Percentiles rank a stretch among this genome's conserved stretches.
Evolutionary conservation across 2,329 filamentous ascomycete genomes (phyloP).

Genomic region (Aspergillus sojae): DNA sequence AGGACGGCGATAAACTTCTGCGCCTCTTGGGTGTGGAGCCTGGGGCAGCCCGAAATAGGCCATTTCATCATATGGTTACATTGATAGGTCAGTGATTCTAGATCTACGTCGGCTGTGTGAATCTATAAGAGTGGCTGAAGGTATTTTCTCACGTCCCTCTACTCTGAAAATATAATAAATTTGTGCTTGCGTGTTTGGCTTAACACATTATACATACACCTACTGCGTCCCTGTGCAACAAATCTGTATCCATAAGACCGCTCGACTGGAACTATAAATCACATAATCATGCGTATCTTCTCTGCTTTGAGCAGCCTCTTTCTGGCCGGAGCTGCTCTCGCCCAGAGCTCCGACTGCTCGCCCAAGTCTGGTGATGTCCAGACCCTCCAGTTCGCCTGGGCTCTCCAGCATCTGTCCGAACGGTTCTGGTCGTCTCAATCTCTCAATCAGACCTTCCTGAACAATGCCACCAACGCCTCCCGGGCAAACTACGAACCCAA

Average conservation of each 20-base stretch:
- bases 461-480: conserved; percentile 22
- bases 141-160: background rate
- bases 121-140: conserved; percentile 15
- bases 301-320: conserved; percentile 21
- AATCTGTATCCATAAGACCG: background rate
- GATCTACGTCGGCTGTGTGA: background rate
- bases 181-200: background rate
- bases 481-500: conserved; percentile 24
- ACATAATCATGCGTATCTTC: conserved; percentile 24
- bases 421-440: conserved; percentile 26
- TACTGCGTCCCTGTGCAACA: background rate
- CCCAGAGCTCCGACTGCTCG: conserved; percentile 22
- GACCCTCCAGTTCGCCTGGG: conserved; percentile 28
- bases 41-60: background rate
- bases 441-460: conserved; percentile 28
- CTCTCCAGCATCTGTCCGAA: conserved; percentile 27
- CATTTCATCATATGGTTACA: conserved; percentile 28
- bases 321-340: conserved; percentile 22
- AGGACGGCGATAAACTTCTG: conserved; percentile 11
- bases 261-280: background rate
- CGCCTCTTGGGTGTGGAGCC: conserved; percentile 4
- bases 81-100: conserved; percentile 3
- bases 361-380: conserved; percentile 23
- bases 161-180: background rate
- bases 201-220: background rate